Conservation (phyloP, 495 filamentous ascomycete genomes). For the Aspergillus asperescens region DNA sequence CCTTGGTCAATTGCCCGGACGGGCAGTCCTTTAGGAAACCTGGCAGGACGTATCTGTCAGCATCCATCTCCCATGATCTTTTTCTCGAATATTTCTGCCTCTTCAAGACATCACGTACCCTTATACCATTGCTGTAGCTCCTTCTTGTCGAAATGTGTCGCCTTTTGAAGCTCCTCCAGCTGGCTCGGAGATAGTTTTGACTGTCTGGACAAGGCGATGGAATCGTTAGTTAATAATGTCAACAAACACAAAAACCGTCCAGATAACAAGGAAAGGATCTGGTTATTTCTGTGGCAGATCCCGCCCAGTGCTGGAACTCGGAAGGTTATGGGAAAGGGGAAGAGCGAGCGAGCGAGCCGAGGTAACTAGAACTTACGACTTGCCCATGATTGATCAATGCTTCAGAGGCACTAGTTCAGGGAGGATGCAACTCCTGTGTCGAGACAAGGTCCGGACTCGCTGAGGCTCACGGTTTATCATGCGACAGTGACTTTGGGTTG, state of each 20-base stretch:
- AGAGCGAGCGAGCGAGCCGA: not conserved
- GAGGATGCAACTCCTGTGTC: not conserved
- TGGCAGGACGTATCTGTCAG: slow-evolving; percentile 30
- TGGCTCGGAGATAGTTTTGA: slow-evolving; percentile 94
- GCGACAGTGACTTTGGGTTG: slow-evolving; percentile 22
- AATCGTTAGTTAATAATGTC: not conserved
- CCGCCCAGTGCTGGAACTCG: not conserved
- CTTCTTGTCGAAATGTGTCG: slow-evolving; percentile 99
- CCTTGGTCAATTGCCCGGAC: slow-evolving; percentile 89
- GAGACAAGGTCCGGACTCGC: not conserved
- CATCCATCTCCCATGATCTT: not conserved
- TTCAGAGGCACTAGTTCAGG: not conserved
- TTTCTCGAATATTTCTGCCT: not conserved
- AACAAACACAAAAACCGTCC: not conserved
- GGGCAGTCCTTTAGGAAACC: slow-evolving; percentile 98
- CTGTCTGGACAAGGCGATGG: slow-evolving; percentile 50
- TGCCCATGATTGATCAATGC: slow-evolving; percentile 34
- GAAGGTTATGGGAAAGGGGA: slow-evolving; percentile 7
- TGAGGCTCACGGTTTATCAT: slow-evolving; percentile 11
- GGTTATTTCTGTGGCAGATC: not conserved
- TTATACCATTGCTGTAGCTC: slow-evolving; percentile 99
- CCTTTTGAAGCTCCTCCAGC: slow-evolving; percentile 88
- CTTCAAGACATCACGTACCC: slow-evolving; percentile 48
- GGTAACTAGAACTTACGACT: slow-evolving; percentile 36
- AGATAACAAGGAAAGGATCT: not conserved